Evolutionary conservation across 75 land plant genomes (phyloP).

Genomic region (Pinus tabuliformis): DNA sequence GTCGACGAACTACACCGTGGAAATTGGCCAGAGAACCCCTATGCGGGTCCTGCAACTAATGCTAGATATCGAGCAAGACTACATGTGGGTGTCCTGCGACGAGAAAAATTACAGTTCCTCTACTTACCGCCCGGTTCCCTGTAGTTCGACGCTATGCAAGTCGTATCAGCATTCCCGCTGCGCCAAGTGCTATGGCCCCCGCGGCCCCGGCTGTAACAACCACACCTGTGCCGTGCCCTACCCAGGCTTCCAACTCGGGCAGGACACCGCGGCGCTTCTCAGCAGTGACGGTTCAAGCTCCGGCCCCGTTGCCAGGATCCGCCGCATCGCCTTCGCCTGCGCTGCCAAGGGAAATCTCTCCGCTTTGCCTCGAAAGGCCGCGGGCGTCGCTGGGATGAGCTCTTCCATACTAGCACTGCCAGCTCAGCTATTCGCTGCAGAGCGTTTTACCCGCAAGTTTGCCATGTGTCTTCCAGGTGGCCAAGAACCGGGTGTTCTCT

Average conservation of each 20-base stretch:
- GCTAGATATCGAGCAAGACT: background rate
- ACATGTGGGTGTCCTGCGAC: background rate
- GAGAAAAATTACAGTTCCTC: constrained; percentile 13
- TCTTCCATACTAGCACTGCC: constrained; percentile 32
- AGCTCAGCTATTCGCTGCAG: constrained; percentile 31
- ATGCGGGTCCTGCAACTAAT: background rate
- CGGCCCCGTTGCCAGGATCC: constrained; percentile 12
- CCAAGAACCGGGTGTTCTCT: constrained; percentile 11
- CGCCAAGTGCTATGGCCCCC: constrained; percentile 9
- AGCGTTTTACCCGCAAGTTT: constrained; percentile 23
- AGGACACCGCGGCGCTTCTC: constrained; percentile 18
- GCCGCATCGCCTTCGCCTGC: constrained; percentile 32
- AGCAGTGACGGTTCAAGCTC: constrained; percentile 11
- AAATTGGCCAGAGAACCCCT: constrained; percentile 2
- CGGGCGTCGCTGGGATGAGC: constrained; percentile 42
- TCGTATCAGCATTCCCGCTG: constrained; percentile 13
- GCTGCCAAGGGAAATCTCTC: background rate
- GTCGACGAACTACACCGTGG: constrained; percentile 8
- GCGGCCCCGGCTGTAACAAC: constrained; percentile 17
- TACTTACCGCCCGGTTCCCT: constrained; percentile 16
- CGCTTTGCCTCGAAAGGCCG: constrained; percentile 8
- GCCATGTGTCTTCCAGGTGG: constrained; percentile 31
- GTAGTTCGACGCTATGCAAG: constrained; percentile 23
- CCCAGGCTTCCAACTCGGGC: constrained; percentile 12
- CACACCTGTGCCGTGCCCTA: constrained; percentile 23